Evolutionary conservation across 108 stramenopile species (phyloP).

Genomic region (Nitzschia sp.): DNA sequence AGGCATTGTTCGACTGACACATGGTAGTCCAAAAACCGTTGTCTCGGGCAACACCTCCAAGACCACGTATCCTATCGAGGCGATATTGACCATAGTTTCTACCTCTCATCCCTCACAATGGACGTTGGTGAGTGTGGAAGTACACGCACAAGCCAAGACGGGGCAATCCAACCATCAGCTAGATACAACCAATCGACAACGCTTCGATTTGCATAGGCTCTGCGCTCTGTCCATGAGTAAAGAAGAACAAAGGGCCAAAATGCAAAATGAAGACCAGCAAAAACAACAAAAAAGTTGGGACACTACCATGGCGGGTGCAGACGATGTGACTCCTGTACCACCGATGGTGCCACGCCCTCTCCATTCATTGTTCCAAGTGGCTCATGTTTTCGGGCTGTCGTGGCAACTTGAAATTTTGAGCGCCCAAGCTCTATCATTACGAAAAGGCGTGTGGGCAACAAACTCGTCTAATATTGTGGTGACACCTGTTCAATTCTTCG

Average conservation of each 20-base stretch:
- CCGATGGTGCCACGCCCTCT: constrained; percentile 58
- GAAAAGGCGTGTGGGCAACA: constrained; percentile 73
- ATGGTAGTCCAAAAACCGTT: constrained; percentile 57
- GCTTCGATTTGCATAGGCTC: constrained; percentile 83
- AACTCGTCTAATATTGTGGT: constrained; percentile 47
- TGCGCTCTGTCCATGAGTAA: constrained; percentile 75
- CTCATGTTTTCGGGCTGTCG: constrained; percentile 74
- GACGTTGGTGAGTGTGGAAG: constrained; percentile 77
- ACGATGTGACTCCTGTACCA: not conserved
- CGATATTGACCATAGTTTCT: constrained; percentile 72
- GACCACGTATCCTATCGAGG: constrained; percentile 76
- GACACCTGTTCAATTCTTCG: constrained; percentile 75
- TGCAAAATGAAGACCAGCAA: constrained; percentile 9
- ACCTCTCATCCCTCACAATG: constrained; percentile 44
- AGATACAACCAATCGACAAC: constrained; percentile 72
- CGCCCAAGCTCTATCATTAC: constrained; percentile 79
- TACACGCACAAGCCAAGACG: constrained; percentile 75
- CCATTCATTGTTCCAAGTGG: constrained; percentile 74
- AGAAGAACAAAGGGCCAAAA: constrained; percentile 49
- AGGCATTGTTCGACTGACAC: constrained; percentile 67
- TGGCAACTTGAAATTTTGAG: constrained; percentile 85
- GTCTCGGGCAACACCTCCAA: constrained; percentile 20
- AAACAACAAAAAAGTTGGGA: constrained; percentile 6
- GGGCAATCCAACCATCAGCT: constrained; percentile 90
- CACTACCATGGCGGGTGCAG: not conserved